phyloP scores from a whole-genome alignment of 441 rosid species.

The Syzygium syzygioides region DNA sequence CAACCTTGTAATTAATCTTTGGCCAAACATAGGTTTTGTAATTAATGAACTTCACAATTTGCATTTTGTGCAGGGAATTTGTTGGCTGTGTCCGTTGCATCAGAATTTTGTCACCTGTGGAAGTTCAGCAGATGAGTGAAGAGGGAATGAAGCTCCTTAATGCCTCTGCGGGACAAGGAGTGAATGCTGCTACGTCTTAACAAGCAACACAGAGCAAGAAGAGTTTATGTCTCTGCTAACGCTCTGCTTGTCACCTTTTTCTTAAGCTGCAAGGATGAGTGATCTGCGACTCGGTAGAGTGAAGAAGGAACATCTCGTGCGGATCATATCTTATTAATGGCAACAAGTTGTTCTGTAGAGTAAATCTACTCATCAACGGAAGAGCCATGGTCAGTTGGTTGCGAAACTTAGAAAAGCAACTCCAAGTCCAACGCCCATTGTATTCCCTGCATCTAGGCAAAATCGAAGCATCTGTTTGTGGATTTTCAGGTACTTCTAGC shows the following conservation, averaged over 20 bases:
- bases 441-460: not conserved
- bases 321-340: not conserved
- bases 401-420: not conserved
- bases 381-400: not conserved
- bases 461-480: not conserved
- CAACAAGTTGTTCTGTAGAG: not conserved
- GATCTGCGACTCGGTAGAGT: not conserved
- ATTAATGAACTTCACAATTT: not conserved
- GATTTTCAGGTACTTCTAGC: not conserved
- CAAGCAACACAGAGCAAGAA: not conserved
- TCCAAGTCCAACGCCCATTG: not conserved
- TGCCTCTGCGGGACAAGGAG: slow-evolving; percentile 55
- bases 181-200: slow-evolving; percentile 5
- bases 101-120: slow-evolving; percentile 91
- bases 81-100: slow-evolving; percentile 96
- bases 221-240: not conserved
- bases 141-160: slow-evolving; percentile 95
- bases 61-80: slow-evolving; percentile 53
- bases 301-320: not conserved
- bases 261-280: not conserved
- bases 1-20: not conserved
- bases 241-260: not conserved
- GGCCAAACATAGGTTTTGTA: not conserved
- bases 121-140: slow-evolving; percentile 98
- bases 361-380: not conserved